phyloP scores from a whole-genome alignment of 495 filamentous ascomycete species.

The Penicillium ochrochloron region DNA sequence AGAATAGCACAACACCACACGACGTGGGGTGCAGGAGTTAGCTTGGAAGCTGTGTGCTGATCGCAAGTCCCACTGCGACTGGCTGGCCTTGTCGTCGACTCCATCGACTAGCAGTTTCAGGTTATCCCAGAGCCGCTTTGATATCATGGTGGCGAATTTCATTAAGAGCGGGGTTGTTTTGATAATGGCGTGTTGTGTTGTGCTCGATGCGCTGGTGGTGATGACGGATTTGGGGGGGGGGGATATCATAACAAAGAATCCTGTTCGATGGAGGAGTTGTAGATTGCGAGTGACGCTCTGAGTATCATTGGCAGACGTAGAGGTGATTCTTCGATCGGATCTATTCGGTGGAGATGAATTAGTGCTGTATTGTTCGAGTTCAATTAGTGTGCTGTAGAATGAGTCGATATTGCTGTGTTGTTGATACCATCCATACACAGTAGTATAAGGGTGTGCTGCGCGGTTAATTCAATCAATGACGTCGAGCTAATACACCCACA shows the following conservation, averaged over 20 bases:
- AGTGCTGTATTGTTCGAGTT: neutral
- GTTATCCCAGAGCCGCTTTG: constrained; percentile 26
- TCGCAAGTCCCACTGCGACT: constrained; percentile 20
- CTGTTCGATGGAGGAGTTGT: neutral
- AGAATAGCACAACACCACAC: constrained; percentile 25
- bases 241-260: constrained; percentile 1
- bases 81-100: constrained; percentile 17
- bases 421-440: neutral
- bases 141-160: constrained; percentile 26
- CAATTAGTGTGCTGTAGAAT: neutral
- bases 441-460: neutral
- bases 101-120: constrained; percentile 31
- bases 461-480: neutral
- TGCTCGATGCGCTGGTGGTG: neutral
- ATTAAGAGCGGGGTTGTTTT: neutral
- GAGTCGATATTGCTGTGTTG: neutral
- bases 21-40: constrained; percentile 30
- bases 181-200: neutral
- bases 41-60: neutral
- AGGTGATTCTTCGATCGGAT: neutral
- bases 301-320: neutral
- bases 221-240: neutral
- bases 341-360: neutral
- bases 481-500: neutral
- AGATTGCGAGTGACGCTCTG: neutral